Evolutionary conservation across 257 asterid species (phyloP).

Genomic region (Dorcoceras hygrometricum): DNA sequence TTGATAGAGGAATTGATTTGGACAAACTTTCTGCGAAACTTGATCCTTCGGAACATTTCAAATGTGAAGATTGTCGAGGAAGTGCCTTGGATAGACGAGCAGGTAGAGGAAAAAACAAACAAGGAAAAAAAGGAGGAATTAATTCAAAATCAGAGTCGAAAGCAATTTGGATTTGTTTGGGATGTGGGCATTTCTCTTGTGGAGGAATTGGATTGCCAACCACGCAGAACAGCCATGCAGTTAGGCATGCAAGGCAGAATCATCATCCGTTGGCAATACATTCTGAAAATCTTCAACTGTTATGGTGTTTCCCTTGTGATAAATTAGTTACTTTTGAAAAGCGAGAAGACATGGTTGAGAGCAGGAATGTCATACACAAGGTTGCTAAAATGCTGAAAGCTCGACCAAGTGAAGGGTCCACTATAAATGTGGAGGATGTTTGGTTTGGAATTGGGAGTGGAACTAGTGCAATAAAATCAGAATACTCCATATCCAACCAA

Average conservation of each 20-base stretch:
- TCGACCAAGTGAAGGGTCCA: constrained; percentile 39
- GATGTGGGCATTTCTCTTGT: constrained; percentile 76
- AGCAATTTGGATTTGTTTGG: constrained; percentile 85
- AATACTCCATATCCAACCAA: constrained; percentile 28
- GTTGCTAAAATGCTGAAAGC: constrained; percentile 58
- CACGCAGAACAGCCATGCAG: constrained; percentile 74
- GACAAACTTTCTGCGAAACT: constrained; percentile 58
- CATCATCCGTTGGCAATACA: constrained; percentile 70
- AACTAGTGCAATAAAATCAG: constrained; percentile 42
- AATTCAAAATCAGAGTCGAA: constrained; percentile 43
- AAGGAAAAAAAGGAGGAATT: constrained; percentile 58
- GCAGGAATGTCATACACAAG: constrained; percentile 47
- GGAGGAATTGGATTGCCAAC: constrained; percentile 87
- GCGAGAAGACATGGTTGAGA: constrained; percentile 42
- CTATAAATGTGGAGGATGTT: constrained; percentile 64
- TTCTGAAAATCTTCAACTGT: constrained; percentile 59
- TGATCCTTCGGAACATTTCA: constrained; percentile 36
- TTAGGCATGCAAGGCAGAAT: constrained; percentile 63
- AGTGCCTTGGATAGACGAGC: constrained; percentile 46
- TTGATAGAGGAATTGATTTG: constrained; percentile 54
- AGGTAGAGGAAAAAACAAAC: constrained; percentile 60
- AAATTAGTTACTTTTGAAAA: constrained; percentile 46
- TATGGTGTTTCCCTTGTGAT: constrained; percentile 71
- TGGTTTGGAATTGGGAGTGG: constrained; percentile 71
- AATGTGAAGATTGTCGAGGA: constrained; percentile 79